Evolutionary conservation across 192 early-diverging fungal genomes (phyloP).

Genomic region (Lobulomyces angularis): DNA sequence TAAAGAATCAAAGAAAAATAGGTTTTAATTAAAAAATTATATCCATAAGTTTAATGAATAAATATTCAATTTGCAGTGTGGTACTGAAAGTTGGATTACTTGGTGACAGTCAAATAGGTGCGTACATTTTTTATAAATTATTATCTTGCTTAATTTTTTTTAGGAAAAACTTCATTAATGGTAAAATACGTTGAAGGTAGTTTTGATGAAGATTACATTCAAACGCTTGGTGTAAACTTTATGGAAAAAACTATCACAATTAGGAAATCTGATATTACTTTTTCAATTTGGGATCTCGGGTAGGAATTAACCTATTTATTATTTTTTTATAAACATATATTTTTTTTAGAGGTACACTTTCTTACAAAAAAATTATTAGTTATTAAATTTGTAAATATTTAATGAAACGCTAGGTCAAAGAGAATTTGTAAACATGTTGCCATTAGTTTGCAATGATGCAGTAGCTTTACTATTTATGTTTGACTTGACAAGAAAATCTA

Average conservation of each 20-base stretch:
- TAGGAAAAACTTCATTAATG: constrained; percentile 94
- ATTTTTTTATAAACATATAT: neutral
- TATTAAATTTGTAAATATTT: constrained; percentile 1
- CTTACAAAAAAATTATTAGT: constrained; percentile 9
- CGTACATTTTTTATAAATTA: too few relatives aligned
- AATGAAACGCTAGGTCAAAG: constrained; percentile 58
- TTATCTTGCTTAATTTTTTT: too few relatives aligned
- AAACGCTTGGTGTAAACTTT: constrained; percentile 91
- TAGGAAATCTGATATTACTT: constrained; percentile 82
- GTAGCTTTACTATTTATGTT: constrained; percentile 93
- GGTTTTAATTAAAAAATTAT: too few relatives aligned
- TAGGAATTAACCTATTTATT: constrained; percentile 32
- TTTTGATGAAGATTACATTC: constrained; percentile 90
- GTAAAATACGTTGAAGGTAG: constrained; percentile 94
- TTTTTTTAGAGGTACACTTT: constrained; percentile 1
- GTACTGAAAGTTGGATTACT: constrained; percentile 93
- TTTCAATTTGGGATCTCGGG: constrained; percentile 96
- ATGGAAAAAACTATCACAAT: constrained; percentile 93
- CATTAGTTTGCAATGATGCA: constrained; percentile 91
- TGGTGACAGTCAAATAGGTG: constrained; percentile 88
- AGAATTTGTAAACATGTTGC: constrained; percentile 96
- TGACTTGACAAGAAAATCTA: constrained; percentile 81
- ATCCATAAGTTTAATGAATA: too few relatives aligned
- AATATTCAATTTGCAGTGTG: too few relatives aligned
- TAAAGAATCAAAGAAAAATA: too few relatives aligned